phyloP scores from a whole-genome alignment of 148 eudicot species.

The Suaeda aralocaspica region DNA sequence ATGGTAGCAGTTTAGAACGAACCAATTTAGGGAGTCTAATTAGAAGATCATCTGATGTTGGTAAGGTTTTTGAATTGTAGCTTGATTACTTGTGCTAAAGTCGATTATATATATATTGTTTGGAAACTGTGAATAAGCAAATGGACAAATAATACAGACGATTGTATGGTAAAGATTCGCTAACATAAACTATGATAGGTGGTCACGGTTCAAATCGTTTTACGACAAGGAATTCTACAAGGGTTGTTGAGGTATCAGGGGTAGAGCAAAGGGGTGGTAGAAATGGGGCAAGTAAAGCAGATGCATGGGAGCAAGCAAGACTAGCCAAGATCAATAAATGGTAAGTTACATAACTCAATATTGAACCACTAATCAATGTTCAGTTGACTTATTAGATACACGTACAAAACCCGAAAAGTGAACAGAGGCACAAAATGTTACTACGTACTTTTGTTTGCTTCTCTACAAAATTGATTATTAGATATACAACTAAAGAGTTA shows the following conservation, averaged over 20 bases:
- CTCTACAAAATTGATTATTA: no score
- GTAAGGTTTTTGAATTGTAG: constrained; percentile 19
- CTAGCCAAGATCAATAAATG: constrained; percentile 53
- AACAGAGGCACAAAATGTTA: no score
- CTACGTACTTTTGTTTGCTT: no score
- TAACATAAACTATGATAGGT: not conserved
- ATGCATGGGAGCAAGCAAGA: constrained; percentile 69
- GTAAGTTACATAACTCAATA: constrained; percentile 33
- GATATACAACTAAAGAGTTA: no score
- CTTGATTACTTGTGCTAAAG: not conserved
- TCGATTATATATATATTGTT: no score
- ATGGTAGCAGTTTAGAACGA: not conserved
- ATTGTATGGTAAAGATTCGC: no score
- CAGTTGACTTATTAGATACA: no score
- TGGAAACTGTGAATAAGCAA: no score
- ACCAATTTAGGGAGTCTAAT: constrained; percentile 8
- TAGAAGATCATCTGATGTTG: constrained; percentile 22
- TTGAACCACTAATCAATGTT: no score
- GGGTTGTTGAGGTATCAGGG: constrained; percentile 24
- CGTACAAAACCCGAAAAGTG: no score
- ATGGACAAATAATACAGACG: no score
- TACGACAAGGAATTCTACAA: constrained; percentile 16
- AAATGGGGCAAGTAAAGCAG: constrained; percentile 39
- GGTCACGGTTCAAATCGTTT: constrained; percentile 25
- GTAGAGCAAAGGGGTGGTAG: constrained; percentile 22